Evolutionary conservation across 371 early-diverging fungal species (phyloP).

Genomic region (Sporodiniella umbellata): DNA sequence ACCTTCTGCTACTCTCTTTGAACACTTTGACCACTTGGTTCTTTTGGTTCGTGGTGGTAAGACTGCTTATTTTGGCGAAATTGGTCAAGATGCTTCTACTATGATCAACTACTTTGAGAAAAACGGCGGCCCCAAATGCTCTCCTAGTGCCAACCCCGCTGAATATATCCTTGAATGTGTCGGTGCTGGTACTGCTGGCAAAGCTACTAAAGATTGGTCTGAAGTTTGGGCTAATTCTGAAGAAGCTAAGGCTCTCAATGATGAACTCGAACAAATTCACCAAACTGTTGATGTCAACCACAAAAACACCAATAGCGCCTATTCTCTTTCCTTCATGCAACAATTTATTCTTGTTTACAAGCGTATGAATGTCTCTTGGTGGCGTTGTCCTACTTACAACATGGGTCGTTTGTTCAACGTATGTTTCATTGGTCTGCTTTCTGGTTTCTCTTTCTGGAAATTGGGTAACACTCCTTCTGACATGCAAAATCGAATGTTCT

Average conservation of each 20-base stretch:
- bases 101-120: slow-evolving; percentile 64
- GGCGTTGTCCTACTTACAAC: slow-evolving; percentile 67
- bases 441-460: slow-evolving; percentile 76
- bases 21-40: slow-evolving; percentile 76
- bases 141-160: slow-evolving; percentile 64
- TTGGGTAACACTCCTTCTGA: slow-evolving; percentile 53
- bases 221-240: slow-evolving; percentile 54
- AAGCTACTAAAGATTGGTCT: slow-evolving; percentile 59
- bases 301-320: slow-evolving; percentile 16
- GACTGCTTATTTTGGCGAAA: slow-evolving; percentile 80
- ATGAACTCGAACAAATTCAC: slow-evolving; percentile 38
- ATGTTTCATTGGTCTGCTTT: slow-evolving; percentile 51
- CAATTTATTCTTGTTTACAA: slow-evolving; percentile 56
- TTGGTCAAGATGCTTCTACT: slow-evolving; percentile 51
- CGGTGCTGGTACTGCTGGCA: slow-evolving; percentile 59
- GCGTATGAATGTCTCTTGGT: slow-evolving; percentile 62
- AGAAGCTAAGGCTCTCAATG: slow-evolving; percentile 32
- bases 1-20: slow-evolving; percentile 78
- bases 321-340: slow-evolving; percentile 24
- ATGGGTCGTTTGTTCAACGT: slow-evolving; percentile 58
- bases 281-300: slow-evolving; percentile 19
- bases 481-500: slow-evolving; percentile 68
- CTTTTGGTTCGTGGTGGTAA: slow-evolving; percentile 78
- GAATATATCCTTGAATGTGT: slow-evolving; percentile 73
- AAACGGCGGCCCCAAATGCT: slow-evolving; percentile 59